Base-by-base conservation (phyloP, 768 basidiomycete species). In the Leucocoprinus birnbaumii region DNA sequence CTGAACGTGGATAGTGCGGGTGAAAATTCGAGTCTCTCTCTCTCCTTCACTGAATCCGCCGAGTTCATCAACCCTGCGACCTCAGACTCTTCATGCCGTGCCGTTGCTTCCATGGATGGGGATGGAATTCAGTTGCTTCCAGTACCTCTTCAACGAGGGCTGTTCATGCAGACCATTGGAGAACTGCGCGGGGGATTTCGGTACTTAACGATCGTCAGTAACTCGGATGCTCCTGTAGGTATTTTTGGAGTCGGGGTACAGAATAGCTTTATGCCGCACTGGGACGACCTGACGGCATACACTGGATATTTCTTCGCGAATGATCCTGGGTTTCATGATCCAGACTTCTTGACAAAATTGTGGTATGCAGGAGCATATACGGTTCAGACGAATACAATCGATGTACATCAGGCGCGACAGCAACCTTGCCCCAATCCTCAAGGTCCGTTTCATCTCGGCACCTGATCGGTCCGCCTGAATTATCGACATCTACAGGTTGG, bases 321-420 rank as follows among this genome's bases (percentile, higher is more conserved):
- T 1, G 77, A 80, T 53, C 70, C 73, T 1, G 65, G 53, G 3
- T 78, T 73, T 52, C 71, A 73, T 35, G 77, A 80, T 62, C 59
- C 67, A 11, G 62, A 75, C 55, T 77, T 80, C 56, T 55, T 80
- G 56, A 79, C 76, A 13, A 80, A 76, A 59, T 59, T 80, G 21
- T 81, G 79, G 79, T 81, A 80, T 59, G 75, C 79, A 16, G 80
- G 80, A 8, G 79, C 79, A 27, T 82, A 80, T 55, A 82, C 80
- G 0, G 76, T 80, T 37, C 79, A 80, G 61, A 79, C 75, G 5
- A 76, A 78, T 55, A 77, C 74, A 0, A 72, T 79, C 26, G 70
- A 73, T 53, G 61, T 62, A 0, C 64, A 71, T 44, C 61, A 73
- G 57, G 71, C 71, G 9, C 61, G 71, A 21, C 67, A 68, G 51